Evolutionary conservation across 2,329 filamentous ascomycete genomes (phyloP).

Genomic region (Diplodia intermedia): DNA sequence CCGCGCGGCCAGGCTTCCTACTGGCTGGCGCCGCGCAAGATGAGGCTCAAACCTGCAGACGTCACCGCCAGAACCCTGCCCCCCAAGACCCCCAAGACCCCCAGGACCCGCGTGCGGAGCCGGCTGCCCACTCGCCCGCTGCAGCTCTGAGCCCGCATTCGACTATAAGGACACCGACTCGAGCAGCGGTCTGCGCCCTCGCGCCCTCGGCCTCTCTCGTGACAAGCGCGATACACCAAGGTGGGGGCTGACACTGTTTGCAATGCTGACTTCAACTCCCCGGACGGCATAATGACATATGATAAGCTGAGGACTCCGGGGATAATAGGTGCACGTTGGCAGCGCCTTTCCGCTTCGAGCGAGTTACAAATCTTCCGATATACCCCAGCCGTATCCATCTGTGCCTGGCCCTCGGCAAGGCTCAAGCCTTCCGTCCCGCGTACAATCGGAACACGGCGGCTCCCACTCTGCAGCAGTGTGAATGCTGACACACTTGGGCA

Average conservation of each 20-base stretch:
- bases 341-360: conserved; percentile 12
- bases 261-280: conserved; percentile 28
- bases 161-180: conserved; percentile 16
- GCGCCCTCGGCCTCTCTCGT: conserved; percentile 9
- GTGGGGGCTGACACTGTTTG: conserved; percentile 24
- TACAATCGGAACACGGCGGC: conserved; percentile 28
- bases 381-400: background rate
- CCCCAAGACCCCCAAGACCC: background rate
- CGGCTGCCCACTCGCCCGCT: background rate
- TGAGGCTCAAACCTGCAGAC: conserved; percentile 19
- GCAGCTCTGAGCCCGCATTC: conserved; percentile 8
- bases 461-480: conserved; percentile 2
- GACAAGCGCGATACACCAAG: conserved; percentile 4
- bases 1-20: conserved; percentile 28
- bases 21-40: conserved; percentile 12
- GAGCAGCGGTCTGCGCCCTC: conserved; percentile 1
- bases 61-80: background rate
- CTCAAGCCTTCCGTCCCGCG: conserved; percentile 2
- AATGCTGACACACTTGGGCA: conserved; percentile 27
- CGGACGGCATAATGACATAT: conserved; percentile 25
- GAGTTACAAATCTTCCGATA: conserved; percentile 25
- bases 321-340: conserved; percentile 20
- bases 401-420: background rate
- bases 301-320: conserved; percentile 22
- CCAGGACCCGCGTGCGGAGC: background rate